Conservation (phyloP, 257 asterid genomes). For the Solanum peruvianum region DNA sequence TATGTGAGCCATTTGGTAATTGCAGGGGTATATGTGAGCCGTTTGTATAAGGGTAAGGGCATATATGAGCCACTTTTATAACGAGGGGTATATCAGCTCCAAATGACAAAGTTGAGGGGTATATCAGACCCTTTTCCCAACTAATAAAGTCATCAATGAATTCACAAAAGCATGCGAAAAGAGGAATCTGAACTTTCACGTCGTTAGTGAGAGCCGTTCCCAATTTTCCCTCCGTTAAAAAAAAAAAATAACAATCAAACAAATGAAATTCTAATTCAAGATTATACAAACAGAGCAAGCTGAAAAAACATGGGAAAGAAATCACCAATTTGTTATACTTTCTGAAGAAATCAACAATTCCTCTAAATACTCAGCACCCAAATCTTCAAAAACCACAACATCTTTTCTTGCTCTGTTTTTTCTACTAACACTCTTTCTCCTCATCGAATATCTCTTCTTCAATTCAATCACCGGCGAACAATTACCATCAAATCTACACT, state of each 20-base stretch:
- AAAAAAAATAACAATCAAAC: background rate
- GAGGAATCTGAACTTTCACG: background rate
- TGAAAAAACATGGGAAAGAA: background rate
- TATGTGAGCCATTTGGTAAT: too few species aligned
- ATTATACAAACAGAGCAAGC: background rate
- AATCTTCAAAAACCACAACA: conserved; percentile 65
- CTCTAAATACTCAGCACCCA: conserved; percentile 67
- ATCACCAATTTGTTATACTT: conserved; percentile 10
- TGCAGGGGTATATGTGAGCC: too few species aligned
- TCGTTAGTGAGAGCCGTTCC: background rate
- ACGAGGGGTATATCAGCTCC: too few species aligned
- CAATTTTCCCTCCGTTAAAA: background rate
- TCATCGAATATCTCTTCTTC: conserved; percentile 50
- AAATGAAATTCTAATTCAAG: background rate
- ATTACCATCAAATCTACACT: conserved; percentile 36
- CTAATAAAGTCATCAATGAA: background rate
- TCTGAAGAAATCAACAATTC: conserved; percentile 33
- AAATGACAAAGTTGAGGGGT: too few species aligned
- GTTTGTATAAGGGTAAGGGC: too few species aligned
- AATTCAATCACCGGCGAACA: conserved; percentile 74
- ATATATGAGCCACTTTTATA: too few species aligned
- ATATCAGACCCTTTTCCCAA: too few species aligned
- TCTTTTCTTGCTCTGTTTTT: conserved; percentile 1
- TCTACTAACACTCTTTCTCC: conserved; percentile 11
- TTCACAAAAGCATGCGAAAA: background rate